These are phyloP conservation scores for Torrubiella hemipterigena DNA, from an alignment of 2,329 filamentous ascomycete species.

Conservation along the genomic window DNA sequence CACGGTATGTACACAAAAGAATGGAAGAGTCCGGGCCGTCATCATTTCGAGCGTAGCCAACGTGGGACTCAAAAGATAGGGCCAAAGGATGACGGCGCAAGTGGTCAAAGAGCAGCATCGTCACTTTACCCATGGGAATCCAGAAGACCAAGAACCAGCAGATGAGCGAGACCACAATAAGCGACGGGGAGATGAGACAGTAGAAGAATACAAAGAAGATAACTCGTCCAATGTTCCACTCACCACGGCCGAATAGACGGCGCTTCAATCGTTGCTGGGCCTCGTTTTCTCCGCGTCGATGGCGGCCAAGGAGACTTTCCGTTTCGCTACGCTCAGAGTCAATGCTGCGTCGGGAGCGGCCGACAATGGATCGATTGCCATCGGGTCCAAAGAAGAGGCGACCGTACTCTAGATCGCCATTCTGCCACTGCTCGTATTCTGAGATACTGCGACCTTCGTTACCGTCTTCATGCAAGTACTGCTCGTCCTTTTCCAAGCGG, in stretches of 20 bases:
- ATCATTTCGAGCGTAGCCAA: slow-evolving; percentile 57
- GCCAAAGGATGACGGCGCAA: slow-evolving; percentile 85
- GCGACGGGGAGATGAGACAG: slow-evolving; percentile 72
- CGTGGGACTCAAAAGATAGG: slow-evolving; percentile 83
- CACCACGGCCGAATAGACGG: slow-evolving; percentile 81
- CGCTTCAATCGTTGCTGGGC: slow-evolving; percentile 49
- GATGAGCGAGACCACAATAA: slow-evolving; percentile 74
- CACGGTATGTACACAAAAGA: slow-evolving; percentile 90
- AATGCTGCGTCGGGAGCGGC: slow-evolving; percentile 75
- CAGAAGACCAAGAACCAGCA: slow-evolving; percentile 97
- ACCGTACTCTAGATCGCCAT: slow-evolving; percentile 89
- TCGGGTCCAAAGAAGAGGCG: slow-evolving; percentile 89
- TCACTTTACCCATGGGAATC: slow-evolving; percentile 97
- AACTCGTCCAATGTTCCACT: slow-evolving; percentile 91
- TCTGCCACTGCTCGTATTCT: slow-evolving; percentile 99
- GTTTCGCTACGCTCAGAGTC: slow-evolving; percentile 78
- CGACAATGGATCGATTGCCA: slow-evolving; percentile 66
- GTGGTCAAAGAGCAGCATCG: slow-evolving; percentile 79
- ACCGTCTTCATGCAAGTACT: slow-evolving; percentile 86
- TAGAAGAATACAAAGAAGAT: slow-evolving; percentile 97
- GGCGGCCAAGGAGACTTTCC: slow-evolving; percentile 69
- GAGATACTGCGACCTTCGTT: slow-evolving; percentile 94
- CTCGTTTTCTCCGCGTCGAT: slow-evolving; percentile 36
- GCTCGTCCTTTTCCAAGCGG: slow-evolving; percentile 83
- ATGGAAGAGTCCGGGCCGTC: slow-evolving; percentile 72